Evolutionary conservation across 805 yeast species (phyloP), one percentile per base, ranked within the genome.

Genomic region (Jamesozyma hellenica): DNA sequence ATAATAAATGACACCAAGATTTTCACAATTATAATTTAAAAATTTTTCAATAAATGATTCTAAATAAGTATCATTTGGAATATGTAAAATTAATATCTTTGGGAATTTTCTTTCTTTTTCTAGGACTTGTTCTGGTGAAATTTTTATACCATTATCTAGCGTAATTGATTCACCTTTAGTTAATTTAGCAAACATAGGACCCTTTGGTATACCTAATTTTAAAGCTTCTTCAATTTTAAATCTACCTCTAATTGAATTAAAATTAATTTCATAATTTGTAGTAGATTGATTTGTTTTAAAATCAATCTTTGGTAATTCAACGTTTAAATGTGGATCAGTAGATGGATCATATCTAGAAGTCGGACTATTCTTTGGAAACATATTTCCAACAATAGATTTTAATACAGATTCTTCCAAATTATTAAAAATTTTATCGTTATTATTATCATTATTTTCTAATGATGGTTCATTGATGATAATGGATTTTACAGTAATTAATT

Each of bases 101-200:
- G 75, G 69, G 41, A 82, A 82, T 1, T 54, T 42, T 41, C 78
- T 72, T 7, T 76, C 64, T 9, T 76, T 73, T 2, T 74, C 87
- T 40, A 88, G 48, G 2, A 92, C 96, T 52, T 86, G 82, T 1
- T 73, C 72, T 0, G 96, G 82, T 2, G 59, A 51, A 0, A 92
- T 65, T 0, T 67, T 52, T 1, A 65, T 68, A 1, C 94, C 95
- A 44, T 75, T 63, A 1, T 66, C 74, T 33, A 80, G 63, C 0
- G 70, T 63, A 3, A 88, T 77, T 1, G 74, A 33, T 27, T 68
- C 51, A 2, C 92, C 92, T 5, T 64, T 64, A 10, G 88, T 70
- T 36, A 92, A 67, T 16, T 66, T 55, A 12, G 77, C 73, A 57
- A 65, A 85, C 18, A 70, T 53, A 7, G 70, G 65, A 0, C 92